Evolutionary conservation across 1,139 yeast species (phyloP), one percentile per base, ranked within the genome.

Genomic region (Debaryomyces nepalensis): DNA sequence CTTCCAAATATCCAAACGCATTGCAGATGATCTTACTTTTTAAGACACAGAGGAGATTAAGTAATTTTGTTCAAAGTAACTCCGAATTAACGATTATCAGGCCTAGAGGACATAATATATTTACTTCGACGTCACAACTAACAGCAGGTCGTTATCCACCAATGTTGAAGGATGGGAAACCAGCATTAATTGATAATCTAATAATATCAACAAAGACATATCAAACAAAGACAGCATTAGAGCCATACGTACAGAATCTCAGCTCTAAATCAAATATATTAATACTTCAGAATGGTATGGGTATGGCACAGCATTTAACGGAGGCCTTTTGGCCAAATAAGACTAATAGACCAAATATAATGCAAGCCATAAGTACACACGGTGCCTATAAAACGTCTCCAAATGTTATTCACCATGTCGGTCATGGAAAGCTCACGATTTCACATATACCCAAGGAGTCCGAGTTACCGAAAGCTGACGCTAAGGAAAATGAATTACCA

Each of bases 261-360:
- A 51, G 60, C 15, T 50, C 64, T 4, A 50, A 63, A 3, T 75
- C 91, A 1, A 81, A 79, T 43, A 61, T 90, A 3, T 52, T 90
- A 33, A 63, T 91, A n/a, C 55, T 90, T 4, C 95, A 90, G 52
- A 87, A 87, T 55, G 95, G 95, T 3, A 71, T 82, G 73, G 95
- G 96, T 1, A 72, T 81, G 33, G 66, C 78, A 3, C 85, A 84
- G 11, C 70, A 72, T 33, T 58, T 89, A 26, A 68, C 71, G 11
- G 63, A 68, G 1, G 52, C 59, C 6, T 69, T 82, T n/a, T 89
- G 95, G 85, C 79, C 81, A 1, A 57, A 59, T 1, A 46, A 53
- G 1, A 45, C 44, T 0, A 40, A 55, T 1, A 58, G 82, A 42
- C 96, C 96, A 12, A 68, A 66, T 12, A 57, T 91, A 6, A 80